Percentiles rank a stretch among this genome's conserved stretches.
Evolutionary conservation across 176 grass and related monocot species (phyloP).

Genomic region (Eremochloa ophiuroides): DNA sequence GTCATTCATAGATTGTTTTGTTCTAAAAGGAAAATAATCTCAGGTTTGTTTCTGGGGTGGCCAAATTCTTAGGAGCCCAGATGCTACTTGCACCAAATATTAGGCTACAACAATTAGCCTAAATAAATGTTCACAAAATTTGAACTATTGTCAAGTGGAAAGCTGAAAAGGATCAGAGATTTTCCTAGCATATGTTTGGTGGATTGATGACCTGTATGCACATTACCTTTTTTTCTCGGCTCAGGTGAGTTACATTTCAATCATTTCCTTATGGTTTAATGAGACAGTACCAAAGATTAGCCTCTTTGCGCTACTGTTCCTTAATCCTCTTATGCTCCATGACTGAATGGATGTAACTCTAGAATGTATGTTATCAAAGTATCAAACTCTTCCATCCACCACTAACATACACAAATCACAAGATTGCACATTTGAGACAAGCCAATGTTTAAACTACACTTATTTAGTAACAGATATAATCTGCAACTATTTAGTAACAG

Average conservation of each 20-base stretch:
- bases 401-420: constrained; percentile 1
- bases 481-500: background rate
- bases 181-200: background rate
- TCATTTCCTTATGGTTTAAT: background rate
- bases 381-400: background rate
- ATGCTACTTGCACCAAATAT: background rate
- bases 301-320: background rate
- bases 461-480: background rate
- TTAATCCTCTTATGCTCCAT: background rate
- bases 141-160: background rate
- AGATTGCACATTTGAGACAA: background rate
- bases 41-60: background rate
- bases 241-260: background rate
- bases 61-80: background rate
- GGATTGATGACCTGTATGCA: background rate
- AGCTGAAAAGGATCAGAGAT: background rate
- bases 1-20: background rate
- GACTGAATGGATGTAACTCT: background rate
- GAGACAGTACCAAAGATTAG: constrained; percentile 6
- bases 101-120: background rate
- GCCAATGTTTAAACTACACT: background rate
- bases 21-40: background rate
- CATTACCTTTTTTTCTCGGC: background rate
- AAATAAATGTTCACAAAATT: background rate
- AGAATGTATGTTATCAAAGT: background rate